Evolutionary conservation across 805 yeast species (phyloP), one percentile per base, ranked within the genome.

Genomic region (Barnettozyma sucrosica): DNA sequence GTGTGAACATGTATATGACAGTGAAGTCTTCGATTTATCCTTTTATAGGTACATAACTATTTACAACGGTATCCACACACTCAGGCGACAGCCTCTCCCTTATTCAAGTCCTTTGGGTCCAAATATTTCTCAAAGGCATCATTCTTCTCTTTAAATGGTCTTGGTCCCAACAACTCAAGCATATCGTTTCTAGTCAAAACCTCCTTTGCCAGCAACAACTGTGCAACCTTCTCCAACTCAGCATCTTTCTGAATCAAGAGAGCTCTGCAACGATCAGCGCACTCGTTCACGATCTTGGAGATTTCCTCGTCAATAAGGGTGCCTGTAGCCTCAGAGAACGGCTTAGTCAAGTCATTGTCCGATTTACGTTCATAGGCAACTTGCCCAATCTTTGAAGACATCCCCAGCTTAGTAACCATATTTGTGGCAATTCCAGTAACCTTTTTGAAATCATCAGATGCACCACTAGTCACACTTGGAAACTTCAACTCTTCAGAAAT

Each of bases 401-500:
- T 93, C 46, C 99, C 99, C 59, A 89, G 77, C 52, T 82, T 79
- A 40, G 92, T 78, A 21, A 95, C 96, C 99, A 93, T 93, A 24
- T 85, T 79, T 42, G 83, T 85, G 1, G 98, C 98, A 79, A 93
- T 88, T 49, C 81, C 81, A 0, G 98, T 92, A 20, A 93, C 96
- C 66, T 93, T 93, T 65, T 92, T 88, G 73, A 93, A 90, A 66
- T 93, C 99, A 62, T 93, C 97, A 20, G 89, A 81, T 0, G 97
- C 99, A 49, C 99, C 99, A 47, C 95, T 82, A 7, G 98, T 90
- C 9, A 93, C 95, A n/a, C 90, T 80, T 18, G 80, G 76, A 62
- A 93, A 93, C 64, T 92, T 89, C 43, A 93, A 68, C 67, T 95
- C 99, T 67, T 93, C 99, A 34, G 95, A 81, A 18, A 93, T 97